Evolutionary conservation across 1,139 yeast genomes (phyloP), one percentile per base, ranked within the genome.

Genomic region (Saccharomycopsis crataegensis): DNA sequence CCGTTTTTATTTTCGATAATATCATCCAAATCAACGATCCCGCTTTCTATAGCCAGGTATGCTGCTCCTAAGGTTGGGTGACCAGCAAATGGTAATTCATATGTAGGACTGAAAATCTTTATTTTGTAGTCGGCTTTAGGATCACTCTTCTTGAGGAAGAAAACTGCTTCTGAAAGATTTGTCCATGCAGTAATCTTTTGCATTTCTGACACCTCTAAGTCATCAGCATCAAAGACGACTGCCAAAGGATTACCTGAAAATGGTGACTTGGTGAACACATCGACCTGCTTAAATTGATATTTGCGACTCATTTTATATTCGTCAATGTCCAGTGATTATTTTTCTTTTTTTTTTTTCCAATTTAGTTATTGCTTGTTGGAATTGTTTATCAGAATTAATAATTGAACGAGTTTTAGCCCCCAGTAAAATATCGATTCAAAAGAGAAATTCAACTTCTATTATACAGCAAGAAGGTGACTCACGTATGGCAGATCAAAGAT

Each of bases 31-130:
- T 60, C 59, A 12, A 70, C 59, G 33, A 59, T 46, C 22, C 64
- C 70, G 28, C 67, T 64, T 55, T 75, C 75, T 37, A 72, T 55
- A 36, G 70, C 65, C 1, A 80, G 79, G 61, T 63, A 67, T 38
- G 77, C 73, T 0, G 80, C 67, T 2, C 83, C 84, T 34, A 79
- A 59, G 0, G 82, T 79, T 2, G 84, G 84, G 59, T 79, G 84
- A 0, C 85, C 84, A 0, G 83, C 83, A 66, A 79, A 79, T 2
- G 82, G 80, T 42, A 80, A 62, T 59, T 79, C 84, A 1, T 52
- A 48, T 2, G 48, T 58, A 0, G 80, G 76, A 0, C 77, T 69
- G 60, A 78, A 79, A 11, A 79, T 79, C 32, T 82, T 66, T 8
- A 79, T 64, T 52, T 63, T 68, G 63, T 79, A 79, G 60, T 73